Base-by-base conservation (phyloP, 2,329 filamentous ascomycete genomes). In the Amauroascus niger region DNA sequence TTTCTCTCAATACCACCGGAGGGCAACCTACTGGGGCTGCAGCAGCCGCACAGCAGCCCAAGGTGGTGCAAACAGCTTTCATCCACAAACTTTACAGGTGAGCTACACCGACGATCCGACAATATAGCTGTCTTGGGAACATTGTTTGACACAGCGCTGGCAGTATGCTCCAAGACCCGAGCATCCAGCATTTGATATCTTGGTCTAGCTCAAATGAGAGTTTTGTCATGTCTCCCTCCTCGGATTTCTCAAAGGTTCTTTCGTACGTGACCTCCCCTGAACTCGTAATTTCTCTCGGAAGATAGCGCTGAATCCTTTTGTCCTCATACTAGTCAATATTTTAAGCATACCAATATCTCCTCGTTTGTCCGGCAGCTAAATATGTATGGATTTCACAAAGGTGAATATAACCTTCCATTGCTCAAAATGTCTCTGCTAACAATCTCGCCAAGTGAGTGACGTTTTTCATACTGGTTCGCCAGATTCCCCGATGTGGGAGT, bases 361-460 rank as follows among this genome's bases (percentile, higher is more conserved):
- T 97, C 93, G 0, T 98, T 98, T 69, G 93, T 98, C 48, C 83
- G 93, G 47, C 93, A 98, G 72, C 74, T 98, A 49, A 98, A 98
- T 68, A 98, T 98, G 93, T 98, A 98, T 63, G 93, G 93, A 6
- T 98, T 98, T 70, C 93, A 98, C 69, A 98, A 98, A 86, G 90
- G 90, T 94, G 70, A 48, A 68, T 60, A 52, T 3, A 20, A 24
- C 18, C 14, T 28, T 37, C 24, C 14, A 22, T 13, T 50, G 59
- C 48, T 64, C 40, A n/a, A 33, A 6, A 13, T 24, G n/a, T 48
- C 32, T 43, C 28, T 18, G 13, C 32, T 39, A 28, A 35, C 16
- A 3, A 7, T 7, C 9, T 8, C 13, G 6, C 2, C 22, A 63
- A 96, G 93, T 97, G 64, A 96, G 93, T 74, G 93, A 98, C 68